Evolutionary conservation across 805 yeast genomes (phyloP).

Genomic region (Metschnikowia gelsemii): DNA sequence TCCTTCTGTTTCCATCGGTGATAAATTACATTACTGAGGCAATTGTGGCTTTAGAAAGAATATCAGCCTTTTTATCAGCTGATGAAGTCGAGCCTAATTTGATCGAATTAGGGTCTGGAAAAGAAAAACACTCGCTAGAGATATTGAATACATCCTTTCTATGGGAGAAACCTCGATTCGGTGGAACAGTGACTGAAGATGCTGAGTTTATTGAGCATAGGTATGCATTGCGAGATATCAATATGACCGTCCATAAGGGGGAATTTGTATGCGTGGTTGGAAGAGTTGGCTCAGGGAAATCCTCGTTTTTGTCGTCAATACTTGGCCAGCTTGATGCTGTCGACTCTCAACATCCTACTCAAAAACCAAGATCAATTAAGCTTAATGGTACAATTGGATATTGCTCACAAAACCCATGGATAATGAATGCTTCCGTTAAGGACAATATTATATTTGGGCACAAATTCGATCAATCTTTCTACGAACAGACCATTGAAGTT

Average conservation of each 20-base stretch:
- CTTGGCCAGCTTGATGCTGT: slow-evolving; percentile 20
- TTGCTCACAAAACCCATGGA: slow-evolving; percentile 44
- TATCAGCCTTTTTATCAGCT: slow-evolving; percentile 45
- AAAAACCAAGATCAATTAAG: slow-evolving; percentile 15
- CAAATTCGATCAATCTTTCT: slow-evolving; percentile 30
- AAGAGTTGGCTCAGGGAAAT: slow-evolving; percentile 20
- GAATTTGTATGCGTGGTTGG: slow-evolving; percentile 20
- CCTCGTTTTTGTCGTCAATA: slow-evolving; percentile 16
- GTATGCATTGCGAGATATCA: slow-evolving; percentile 15
- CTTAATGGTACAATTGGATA: slow-evolving; percentile 38
- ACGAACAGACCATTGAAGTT: slow-evolving; percentile 34
- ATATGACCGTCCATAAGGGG: slow-evolving; percentile 13
- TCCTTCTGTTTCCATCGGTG: slow-evolving; percentile 56
- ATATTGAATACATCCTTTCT: slow-evolving; percentile 16
- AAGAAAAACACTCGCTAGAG: slow-evolving; percentile 3
- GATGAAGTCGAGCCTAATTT: slow-evolving; percentile 20
- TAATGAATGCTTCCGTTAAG: slow-evolving; percentile 39
- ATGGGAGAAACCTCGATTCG: slow-evolving; percentile 13
- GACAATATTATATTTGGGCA: slow-evolving; percentile 42
- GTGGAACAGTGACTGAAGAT: slow-evolving; percentile 8
- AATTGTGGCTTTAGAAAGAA: slow-evolving; percentile 55
- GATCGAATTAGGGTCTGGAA: slow-evolving; percentile 6
- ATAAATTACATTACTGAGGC: slow-evolving; percentile 59
- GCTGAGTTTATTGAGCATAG: slow-evolving; percentile 27
- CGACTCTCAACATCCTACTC: slow-evolving; percentile 6